These are phyloP conservation scores for Hysterangium stoloniferum DNA, from an alignment of 768 basidiomycete genomes.

Conservation along the genomic window DNA sequence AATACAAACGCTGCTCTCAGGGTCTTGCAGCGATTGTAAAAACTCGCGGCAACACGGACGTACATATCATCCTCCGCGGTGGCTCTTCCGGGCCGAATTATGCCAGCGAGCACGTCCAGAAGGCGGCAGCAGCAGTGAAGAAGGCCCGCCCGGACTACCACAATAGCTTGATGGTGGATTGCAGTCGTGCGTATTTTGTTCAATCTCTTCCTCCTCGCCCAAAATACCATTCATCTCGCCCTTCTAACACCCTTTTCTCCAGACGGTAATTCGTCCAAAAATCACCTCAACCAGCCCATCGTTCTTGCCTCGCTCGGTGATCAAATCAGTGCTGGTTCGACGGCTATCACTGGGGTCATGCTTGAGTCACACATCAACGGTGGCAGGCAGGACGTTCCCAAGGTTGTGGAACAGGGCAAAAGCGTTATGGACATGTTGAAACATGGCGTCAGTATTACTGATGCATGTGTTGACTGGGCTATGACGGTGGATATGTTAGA, in stretches of 20 bases:
- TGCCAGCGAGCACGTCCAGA: constrained; percentile 59
- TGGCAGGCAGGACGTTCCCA: constrained; percentile 84
- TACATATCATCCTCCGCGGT: constrained; percentile 94
- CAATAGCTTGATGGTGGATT: constrained; percentile 84
- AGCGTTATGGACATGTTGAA: constrained; percentile 41
- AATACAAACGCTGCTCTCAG: background rate
- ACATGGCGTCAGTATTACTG: constrained; percentile 82
- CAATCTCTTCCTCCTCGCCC: background rate
- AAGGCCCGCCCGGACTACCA: constrained; percentile 48
- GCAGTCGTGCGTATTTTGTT: constrained; percentile 49
- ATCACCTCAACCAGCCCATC: constrained; percentile 86
- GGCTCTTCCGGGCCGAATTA: constrained; percentile 90
- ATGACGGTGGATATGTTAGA: constrained; percentile 70
- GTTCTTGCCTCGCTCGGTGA: constrained; percentile 63
- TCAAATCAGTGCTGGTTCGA: constrained; percentile 63
- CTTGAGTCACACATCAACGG: constrained; percentile 91
- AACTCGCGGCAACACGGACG: constrained; percentile 73
- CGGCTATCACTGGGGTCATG: constrained; percentile 86
- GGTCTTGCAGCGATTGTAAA: constrained; percentile 91
- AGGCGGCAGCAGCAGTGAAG: constrained; percentile 51
- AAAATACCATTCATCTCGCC: background rate
- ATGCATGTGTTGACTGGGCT: constrained; percentile 87
- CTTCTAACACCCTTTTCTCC: constrained; percentile 19
- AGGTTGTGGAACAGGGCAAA: constrained; percentile 42
- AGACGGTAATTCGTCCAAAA: constrained; percentile 96